Conservation (phyloP, 192 early-diverging fungal genomes). For the Mortierella alpina region DNA sequence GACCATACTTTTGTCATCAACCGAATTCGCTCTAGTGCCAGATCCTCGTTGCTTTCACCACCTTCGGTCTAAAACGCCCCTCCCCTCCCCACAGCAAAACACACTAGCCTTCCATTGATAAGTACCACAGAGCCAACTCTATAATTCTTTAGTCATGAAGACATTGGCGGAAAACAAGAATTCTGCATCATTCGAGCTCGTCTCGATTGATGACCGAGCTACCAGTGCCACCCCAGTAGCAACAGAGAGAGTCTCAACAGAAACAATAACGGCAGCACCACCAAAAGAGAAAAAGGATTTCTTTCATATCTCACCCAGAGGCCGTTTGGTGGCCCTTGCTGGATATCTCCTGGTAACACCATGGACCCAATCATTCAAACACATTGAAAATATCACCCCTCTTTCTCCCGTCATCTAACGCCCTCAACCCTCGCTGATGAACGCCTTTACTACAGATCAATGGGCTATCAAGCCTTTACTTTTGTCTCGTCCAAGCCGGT, state of each 20-base stretch:
- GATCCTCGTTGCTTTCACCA: too few relatives aligned
- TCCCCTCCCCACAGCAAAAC: background rate
- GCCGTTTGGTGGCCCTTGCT: conserved; percentile 17
- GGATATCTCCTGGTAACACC: conserved; percentile 31
- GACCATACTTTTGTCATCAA: too few relatives aligned
- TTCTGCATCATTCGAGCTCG: conserved; percentile 34
- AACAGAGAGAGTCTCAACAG: background rate
- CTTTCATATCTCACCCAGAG: conserved; percentile 8
- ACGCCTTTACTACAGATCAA: conserved; percentile 11
- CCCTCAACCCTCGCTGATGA: background rate
- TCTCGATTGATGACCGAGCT: conserved; percentile 23
- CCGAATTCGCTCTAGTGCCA: too few relatives aligned
- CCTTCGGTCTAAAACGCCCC: background rate
- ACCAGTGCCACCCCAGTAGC: background rate
- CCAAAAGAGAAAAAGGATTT: background rate
- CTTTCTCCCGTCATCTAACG: background rate
- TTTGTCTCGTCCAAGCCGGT: conserved; percentile 37
- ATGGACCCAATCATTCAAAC: background rate
- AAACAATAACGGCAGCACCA: background rate
- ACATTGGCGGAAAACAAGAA: conserved; percentile 12
- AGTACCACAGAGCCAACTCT: background rate
- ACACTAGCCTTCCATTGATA: background rate
- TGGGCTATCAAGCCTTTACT: conserved; percentile 37
- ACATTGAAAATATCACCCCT: too few relatives aligned
- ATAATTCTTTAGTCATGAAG: background rate